A percentile compares a stretch with the other conserved stretches of the same genome.
Evolutionary conservation across 805 yeast genomes (phyloP).

Genomic region (Suhomyces sp.): DNA sequence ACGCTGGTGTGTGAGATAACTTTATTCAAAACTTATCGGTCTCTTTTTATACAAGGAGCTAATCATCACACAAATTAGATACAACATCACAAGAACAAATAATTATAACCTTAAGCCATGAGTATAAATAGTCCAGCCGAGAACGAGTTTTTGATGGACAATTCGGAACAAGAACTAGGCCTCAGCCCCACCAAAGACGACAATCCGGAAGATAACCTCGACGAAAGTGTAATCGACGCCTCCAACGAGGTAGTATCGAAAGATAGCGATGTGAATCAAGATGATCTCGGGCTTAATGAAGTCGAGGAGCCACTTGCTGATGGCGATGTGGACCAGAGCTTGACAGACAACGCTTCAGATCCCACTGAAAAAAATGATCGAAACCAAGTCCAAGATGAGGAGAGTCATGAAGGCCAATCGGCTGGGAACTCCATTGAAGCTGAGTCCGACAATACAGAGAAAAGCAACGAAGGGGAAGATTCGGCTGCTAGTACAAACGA

Average conservation of each 20-base stretch:
- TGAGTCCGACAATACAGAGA: neutral
- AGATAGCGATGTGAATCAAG: neutral
- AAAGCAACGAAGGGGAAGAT: neutral
- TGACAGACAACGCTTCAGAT: neutral
- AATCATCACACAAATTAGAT: neutral
- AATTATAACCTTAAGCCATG: neutral
- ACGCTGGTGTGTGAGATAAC: neutral
- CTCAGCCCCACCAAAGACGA: neutral
- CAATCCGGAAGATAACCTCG: neutral
- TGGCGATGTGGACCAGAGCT: neutral
- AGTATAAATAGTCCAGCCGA: neutral
- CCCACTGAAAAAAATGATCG: neutral
- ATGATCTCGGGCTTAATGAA: conserved; percentile 2
- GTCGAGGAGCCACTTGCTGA: conserved; percentile 1
- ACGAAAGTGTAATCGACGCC: conserved; percentile 1
- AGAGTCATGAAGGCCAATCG: conserved; percentile 11
- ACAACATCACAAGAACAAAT: neutral
- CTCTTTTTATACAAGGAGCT: neutral
- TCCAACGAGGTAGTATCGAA: conserved; percentile 3
- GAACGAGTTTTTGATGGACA: neutral
- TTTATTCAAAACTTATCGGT: neutral
- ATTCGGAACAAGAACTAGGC: neutral
- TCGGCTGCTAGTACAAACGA: no score
- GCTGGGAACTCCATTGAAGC: conserved; percentile 2
- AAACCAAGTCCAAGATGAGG: neutral